phyloP scores from a whole-genome alignment of 2,329 filamentous ascomycete species.

The Tolypocladium nubicola region DNA sequence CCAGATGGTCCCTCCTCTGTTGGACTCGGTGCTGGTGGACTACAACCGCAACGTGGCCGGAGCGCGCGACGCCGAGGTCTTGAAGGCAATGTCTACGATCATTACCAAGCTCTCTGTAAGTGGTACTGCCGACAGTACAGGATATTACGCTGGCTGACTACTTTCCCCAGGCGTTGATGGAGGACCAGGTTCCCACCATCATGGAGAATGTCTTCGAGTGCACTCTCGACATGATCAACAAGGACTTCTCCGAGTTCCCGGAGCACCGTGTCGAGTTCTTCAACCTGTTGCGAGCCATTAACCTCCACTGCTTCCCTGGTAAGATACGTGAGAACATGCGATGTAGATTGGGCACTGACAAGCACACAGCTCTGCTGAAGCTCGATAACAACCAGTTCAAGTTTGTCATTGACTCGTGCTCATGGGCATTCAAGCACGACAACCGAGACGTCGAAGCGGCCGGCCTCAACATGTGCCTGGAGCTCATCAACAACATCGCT shows the following conservation, averaged over 20 bases:
- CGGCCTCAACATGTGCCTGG: conserved; percentile 94
- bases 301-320: conserved; percentile 90
- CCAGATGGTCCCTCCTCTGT: conserved; percentile 89
- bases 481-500: conserved; percentile 94
- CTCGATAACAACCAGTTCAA: conserved; percentile 97
- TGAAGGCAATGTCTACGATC: conserved; percentile 96
- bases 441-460: conserved; percentile 96
- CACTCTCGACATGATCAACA: conserved; percentile 99
- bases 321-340: conserved; percentile 10
- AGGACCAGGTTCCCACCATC: conserved; percentile 92
- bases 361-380: conserved; percentile 60
- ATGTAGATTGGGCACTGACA: background rate
- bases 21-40: conserved; percentile 88
- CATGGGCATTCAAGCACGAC: conserved; percentile 99
- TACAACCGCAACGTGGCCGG: conserved; percentile 96
- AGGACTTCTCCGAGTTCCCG: conserved; percentile 98
- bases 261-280: conserved; percentile 99
- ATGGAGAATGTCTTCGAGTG: conserved; percentile 99
- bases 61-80: conserved; percentile 88
- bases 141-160: conserved; percentile 2
- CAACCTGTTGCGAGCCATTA: conserved; percentile 91
- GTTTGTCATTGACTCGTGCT: conserved; percentile 97
- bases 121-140: conserved; percentile 12
- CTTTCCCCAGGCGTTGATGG: conserved; percentile 67
- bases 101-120: conserved; percentile 93